phyloP scores from a whole-genome alignment of 495 filamentous ascomycete genomes.

The Parmelia sp. region DNA sequence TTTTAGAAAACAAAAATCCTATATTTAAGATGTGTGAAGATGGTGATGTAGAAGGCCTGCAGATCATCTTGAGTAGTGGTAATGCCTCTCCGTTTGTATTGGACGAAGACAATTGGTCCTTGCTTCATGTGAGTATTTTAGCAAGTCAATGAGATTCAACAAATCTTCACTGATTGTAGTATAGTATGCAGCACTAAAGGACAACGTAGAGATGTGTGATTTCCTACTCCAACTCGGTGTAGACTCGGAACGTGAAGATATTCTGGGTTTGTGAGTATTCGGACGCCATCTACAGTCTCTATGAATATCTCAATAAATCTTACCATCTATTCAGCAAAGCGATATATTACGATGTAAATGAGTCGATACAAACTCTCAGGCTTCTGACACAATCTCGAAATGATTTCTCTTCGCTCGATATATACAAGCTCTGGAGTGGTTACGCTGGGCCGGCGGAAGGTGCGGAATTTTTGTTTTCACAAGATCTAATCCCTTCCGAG shows the following conservation, averaged over 20 bases:
- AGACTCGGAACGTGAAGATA: no score
- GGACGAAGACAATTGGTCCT: neutral
- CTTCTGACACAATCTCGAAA: neutral
- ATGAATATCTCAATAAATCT: neutral
- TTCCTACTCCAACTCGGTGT: conserved; percentile 1
- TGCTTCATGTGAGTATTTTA: neutral
- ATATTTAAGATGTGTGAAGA: neutral
- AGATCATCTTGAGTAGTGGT: neutral
- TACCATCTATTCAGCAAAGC: neutral
- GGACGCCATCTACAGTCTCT: no score
- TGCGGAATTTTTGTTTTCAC: neutral
- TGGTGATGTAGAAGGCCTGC: neutral
- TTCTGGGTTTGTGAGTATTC: neutral
- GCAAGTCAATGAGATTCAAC: no score
- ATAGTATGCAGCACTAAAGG: neutral
- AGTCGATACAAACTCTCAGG: neutral
- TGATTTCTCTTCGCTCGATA: neutral
- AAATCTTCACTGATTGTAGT: neutral
- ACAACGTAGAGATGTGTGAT: neutral
- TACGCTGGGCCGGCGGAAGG: neutral
- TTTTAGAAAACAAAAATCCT: neutral
- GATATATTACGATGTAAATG: no score
- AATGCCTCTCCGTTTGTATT: neutral
- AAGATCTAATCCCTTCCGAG: neutral
- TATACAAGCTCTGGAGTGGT: neutral